Percentiles rank a stretch among this genome's conserved stretches.
Evolutionary conservation across 306 rosid genomes (phyloP).

Genomic region (Medicago truncatula): DNA sequence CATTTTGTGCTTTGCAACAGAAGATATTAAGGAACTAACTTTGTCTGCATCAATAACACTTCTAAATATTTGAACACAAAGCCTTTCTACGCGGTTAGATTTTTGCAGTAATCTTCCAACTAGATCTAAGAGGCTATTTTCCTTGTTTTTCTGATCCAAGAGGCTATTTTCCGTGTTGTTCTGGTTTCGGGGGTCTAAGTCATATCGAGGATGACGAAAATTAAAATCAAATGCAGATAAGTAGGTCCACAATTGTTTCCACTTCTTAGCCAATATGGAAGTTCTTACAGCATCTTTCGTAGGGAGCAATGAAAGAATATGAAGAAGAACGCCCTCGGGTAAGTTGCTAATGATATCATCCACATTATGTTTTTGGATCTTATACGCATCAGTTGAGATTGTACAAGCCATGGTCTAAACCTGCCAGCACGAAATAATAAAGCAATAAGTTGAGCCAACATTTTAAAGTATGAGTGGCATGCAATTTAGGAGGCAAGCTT

Average conservation of each 20-base stretch:
- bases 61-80: background rate
- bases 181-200: too few relatives aligned
- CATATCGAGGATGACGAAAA: too few relatives aligned
- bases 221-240: constrained; percentile 6
- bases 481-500: too few relatives aligned
- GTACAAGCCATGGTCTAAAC: background rate
- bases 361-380: background rate
- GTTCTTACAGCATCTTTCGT: constrained; percentile 30
- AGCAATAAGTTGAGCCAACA: too few relatives aligned
- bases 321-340: constrained; percentile 35
- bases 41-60: background rate
- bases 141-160: too few relatives aligned
- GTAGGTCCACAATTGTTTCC: constrained; percentile 28
- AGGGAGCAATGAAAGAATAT: constrained; percentile 31
- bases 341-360: constrained; percentile 19
- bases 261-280: constrained; percentile 19
- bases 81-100: constrained; percentile 8
- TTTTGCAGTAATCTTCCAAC: background rate
- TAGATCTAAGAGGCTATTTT: background rate
- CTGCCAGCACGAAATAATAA: too few relatives aligned
- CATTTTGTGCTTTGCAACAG: constrained; percentile 10
- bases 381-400: too few relatives aligned
- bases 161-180: too few relatives aligned
- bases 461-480: too few relatives aligned
- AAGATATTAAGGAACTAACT: background rate